Evolutionary conservation across 768 basidiomycete genomes (phyloP), one percentile per base, ranked within the genome.

Genomic region (Psilocybe cyanescens): DNA sequence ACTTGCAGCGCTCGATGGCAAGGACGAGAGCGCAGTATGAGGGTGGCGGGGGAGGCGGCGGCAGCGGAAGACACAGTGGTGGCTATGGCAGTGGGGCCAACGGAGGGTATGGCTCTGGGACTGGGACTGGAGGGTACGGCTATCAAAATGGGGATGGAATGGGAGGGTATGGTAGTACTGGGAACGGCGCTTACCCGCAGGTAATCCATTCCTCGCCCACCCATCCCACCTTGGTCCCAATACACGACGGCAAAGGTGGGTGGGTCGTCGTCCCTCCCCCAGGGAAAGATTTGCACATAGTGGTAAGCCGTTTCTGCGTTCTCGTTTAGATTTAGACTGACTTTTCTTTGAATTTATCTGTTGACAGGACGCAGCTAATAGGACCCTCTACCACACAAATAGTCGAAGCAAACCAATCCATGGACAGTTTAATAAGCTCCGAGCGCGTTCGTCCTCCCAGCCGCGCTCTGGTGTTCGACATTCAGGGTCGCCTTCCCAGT

Each of bases 231-330:
- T 46, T 62, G 5, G n/a, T 60, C 19, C 65, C 65, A 9, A 51
- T 62, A 2, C 46, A 59, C 5, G 61, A 65, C 35, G 61, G 65
- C 4, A 35, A 52, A 41, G 61, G 58, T 16, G 65, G 61, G 3
- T 65, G 56, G 55, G 12, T 58, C 1, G 51, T 60, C 31, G 51
- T 59, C 8, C 61, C 58, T 1, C 61, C 50, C 2, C 12, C 14
- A 28, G 61, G 55, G 8, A 29, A 62, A n/a, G 44, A 41, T 8
- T 8, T 60, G 16, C 60, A 49, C 4, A 47, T 52, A 14, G 16
- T 59, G 35, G 65, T 65, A 30, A 54, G 63, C 54, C 28, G 1
- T 37, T 45, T 61, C 8, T 54, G 50, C 29, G 45, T 44, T 28
- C 29, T 52, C 4, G 58, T 35, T 35, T 35, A 35, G 7, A 44